A percentile compares a stretch with the other conserved stretches of the same genome.
Evolutionary conservation across 345 rosid species (phyloP).

Genomic region (Isatis tinctoria): DNA sequence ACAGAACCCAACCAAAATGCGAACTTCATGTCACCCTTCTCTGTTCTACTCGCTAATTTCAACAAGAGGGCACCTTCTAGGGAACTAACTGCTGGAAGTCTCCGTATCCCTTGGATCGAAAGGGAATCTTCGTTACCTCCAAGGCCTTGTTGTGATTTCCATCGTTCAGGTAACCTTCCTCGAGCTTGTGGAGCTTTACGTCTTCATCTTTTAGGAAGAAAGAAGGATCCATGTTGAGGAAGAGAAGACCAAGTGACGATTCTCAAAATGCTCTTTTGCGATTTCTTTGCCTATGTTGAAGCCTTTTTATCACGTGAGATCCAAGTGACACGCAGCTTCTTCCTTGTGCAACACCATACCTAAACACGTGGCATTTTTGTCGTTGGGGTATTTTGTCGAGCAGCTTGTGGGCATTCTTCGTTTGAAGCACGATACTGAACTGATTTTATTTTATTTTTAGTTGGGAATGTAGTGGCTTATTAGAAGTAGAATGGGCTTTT

Average conservation of each 20-base stretch:
- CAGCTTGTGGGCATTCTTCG: neutral
- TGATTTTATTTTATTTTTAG: too few relatives aligned
- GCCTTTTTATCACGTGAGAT: neutral
- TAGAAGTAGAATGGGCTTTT: too few relatives aligned
- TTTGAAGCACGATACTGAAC: neutral
- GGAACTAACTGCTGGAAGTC: neutral
- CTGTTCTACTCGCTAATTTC: neutral
- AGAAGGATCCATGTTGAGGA: neutral
- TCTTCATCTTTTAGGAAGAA: neutral
- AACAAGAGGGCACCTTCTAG: neutral
- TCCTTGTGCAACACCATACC: neutral
- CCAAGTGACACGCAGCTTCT: neutral
- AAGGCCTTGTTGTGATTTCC: constrained; percentile 4
- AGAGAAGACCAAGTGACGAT: neutral
- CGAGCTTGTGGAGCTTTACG: neutral
- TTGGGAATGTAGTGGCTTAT: too few relatives aligned
- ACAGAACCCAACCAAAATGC: neutral
- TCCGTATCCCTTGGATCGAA: neutral
- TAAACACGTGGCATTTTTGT: neutral
- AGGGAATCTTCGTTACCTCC: neutral
- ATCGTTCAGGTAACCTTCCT: neutral
- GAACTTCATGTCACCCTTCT: neutral
- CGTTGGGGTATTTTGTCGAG: neutral
- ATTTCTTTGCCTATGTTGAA: neutral
- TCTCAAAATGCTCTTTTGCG: neutral